Percentiles rank a stretch among this genome's conserved stretches.
These are phyloP conservation scores for Fusarium sp. DNA, from an alignment of 2,329 filamentous ascomycete species.

Conservation along the genomic window DNA sequence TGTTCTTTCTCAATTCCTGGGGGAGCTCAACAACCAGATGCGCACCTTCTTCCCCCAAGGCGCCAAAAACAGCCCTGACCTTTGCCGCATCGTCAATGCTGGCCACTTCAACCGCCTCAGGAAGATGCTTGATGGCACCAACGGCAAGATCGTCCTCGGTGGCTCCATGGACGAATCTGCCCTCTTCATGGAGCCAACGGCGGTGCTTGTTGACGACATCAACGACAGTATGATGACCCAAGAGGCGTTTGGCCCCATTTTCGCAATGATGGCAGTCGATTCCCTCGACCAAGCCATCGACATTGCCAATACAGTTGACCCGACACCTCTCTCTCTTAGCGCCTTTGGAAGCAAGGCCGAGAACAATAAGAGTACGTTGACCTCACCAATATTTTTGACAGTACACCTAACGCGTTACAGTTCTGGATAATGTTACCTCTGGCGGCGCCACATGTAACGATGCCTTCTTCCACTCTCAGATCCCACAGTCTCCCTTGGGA, in stretches of 20 bases:
- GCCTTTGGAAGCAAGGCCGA: conserved; percentile 85
- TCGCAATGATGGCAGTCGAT: conserved; percentile 81
- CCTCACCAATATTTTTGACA: neutral
- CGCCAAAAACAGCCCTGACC: conserved; percentile 79
- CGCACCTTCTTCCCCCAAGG: conserved; percentile 87
- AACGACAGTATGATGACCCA: conserved; percentile 80
- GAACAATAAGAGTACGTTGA: conserved; percentile 71
- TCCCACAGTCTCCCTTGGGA: conserved; percentile 57
- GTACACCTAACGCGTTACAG: conserved; percentile 45
- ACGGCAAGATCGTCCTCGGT: conserved; percentile 87
- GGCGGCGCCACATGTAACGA: conserved; percentile 63
- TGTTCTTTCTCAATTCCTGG: conserved; percentile 75
- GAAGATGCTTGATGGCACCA: conserved; percentile 85
- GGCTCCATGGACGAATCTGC: conserved; percentile 82
- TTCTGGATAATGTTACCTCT: conserved; percentile 52
- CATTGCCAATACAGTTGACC: conserved; percentile 81
- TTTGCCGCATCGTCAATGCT: conserved; percentile 81
- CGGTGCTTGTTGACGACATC: conserved; percentile 80
- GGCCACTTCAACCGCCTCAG: conserved; percentile 84
- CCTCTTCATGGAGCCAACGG: conserved; percentile 89
- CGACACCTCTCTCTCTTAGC: conserved; percentile 85
- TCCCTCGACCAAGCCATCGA: conserved; percentile 86
- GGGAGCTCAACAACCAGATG: conserved; percentile 75
- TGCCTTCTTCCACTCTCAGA: conserved; percentile 53
- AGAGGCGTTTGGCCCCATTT: conserved; percentile 94